Evolutionary conservation across 495 filamentous ascomycete genomes (phyloP), one percentile per base, ranked within the genome.

Genomic region (Aspergillus funiculosus): DNA sequence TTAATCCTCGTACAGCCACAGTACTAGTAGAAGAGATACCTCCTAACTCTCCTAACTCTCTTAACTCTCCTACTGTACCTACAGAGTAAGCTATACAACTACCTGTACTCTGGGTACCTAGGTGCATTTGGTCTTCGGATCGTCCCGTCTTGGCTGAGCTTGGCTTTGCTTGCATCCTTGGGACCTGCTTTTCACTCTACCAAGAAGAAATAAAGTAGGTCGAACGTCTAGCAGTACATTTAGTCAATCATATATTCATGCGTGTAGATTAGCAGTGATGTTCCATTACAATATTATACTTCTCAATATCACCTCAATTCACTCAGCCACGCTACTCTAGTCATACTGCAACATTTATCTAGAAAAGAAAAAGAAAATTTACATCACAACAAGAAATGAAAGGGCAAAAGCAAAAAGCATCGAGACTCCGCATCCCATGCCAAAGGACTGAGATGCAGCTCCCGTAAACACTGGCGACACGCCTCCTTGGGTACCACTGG

Each of bases 391-490:
- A 39, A 57, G 37, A 9, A 47, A 10, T 3, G 39, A 34, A 11
- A 57, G 31, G 1, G 42, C 49, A 34, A 54, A 1, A 1, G 36
- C 51, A 10, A 48, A 14, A 8, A 52, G 29, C 6, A 31, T 25
- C 9, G 38, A 42, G 11, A 31, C 43, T 9, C 50, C 52, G 14
- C 41, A 35, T 13, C 41, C 17, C 25, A 54, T 18, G 15, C 27
- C 42, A 8, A 36, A 38, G 14, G 20, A 11, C 18, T 43, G 41
- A 11, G 60, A 48, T 10, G 55, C 62, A 1, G 51, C 59, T 10
- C 59, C 60, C 0, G 54, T 65, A 42, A 54, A 63, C 1, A 59
- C 39, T 1, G 62, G 57, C 18, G 54, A 42, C 17, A 43, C 51
- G 31, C 53, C 48, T 10, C 52, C 56, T 11, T 41, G 51, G 3